These are phyloP conservation scores for Euphorbia tirucalli DNA, from an alignment of 345 rosid species.

Conservation along the genomic window DNA sequence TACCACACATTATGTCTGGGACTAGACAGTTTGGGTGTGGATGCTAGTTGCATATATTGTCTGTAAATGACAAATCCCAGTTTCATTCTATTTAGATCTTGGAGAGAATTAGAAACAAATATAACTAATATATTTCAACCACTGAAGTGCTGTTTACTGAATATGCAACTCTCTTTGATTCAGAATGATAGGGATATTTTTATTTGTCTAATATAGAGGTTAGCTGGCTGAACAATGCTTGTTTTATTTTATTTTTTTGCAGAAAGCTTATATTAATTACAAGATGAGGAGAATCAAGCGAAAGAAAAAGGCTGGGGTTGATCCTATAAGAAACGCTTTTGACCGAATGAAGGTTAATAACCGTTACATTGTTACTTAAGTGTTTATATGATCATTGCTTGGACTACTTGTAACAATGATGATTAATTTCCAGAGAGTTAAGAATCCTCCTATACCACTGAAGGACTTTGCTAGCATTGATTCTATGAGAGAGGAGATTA, in stretches of 20 bases:
- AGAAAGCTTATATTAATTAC: conserved; percentile 65
- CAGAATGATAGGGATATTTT: not conserved
- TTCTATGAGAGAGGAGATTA: conserved; percentile 95
- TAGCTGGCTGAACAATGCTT: conserved; percentile 16
- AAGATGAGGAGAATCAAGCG: conserved; percentile 53
- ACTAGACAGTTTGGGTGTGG: not conserved
- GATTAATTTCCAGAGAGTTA: conserved; percentile 65
- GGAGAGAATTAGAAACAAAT: no score
- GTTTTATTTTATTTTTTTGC: conserved; percentile 32
- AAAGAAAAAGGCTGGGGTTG: conserved; percentile 78
- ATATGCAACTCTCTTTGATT: not conserved
- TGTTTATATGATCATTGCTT: not conserved
- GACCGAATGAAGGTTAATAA: conserved; percentile 74
- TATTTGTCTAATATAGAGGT: not conserved
- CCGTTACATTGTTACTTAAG: conserved; percentile 15
- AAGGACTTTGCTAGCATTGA: conserved; percentile 88
- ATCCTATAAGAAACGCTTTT: conserved; percentile 84
- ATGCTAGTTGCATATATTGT: not conserved
- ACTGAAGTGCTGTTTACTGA: not conserved
- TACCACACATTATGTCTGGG: not conserved
- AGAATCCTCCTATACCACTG: conserved; percentile 89
- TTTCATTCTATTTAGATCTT: no score
- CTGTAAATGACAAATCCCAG: not conserved
- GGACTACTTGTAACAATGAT: conserved; percentile 12
- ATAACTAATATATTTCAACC: no score